phyloP scores from a whole-genome alignment of 2,329 filamentous ascomycete genomes.

The Neurospora sp. region DNA sequence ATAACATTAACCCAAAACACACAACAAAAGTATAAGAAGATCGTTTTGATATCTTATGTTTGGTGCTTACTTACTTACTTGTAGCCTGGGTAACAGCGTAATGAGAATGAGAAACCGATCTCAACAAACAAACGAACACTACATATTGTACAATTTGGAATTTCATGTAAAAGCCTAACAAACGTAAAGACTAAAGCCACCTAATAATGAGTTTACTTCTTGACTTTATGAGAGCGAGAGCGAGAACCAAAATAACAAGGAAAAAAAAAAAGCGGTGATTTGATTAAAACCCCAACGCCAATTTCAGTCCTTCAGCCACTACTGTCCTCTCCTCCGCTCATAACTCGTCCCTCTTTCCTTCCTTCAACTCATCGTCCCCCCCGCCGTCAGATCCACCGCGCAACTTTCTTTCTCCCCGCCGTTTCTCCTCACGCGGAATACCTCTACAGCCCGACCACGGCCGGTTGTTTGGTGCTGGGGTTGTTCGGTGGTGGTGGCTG shows the following conservation, averaged over 20 bases:
- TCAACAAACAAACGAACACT: too few relatives aligned
- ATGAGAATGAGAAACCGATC: too few relatives aligned
- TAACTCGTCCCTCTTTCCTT: background rate
- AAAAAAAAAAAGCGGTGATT: background rate
- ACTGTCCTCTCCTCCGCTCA: background rate
- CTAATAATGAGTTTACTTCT: background rate
- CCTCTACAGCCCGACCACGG: background rate
- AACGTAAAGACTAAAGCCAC: background rate
- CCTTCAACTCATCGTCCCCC: background rate
- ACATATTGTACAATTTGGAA: background rate
- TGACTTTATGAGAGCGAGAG: background rate
- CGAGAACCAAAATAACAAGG: background rate
- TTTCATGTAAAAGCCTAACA: background rate
- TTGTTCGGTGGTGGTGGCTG: background rate
- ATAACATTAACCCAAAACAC: too few relatives aligned
- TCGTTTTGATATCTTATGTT: too few relatives aligned
- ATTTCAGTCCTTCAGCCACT: background rate
- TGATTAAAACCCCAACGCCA: background rate
- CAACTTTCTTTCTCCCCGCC: background rate
- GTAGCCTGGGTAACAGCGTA: too few relatives aligned
- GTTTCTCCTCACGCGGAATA: background rate
- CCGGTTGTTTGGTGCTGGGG: background rate
- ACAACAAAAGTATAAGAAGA: too few relatives aligned
- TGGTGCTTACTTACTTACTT: too few relatives aligned
- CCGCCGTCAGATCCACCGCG: background rate